phyloP scores from a whole-genome alignment of 1,284 basidiomycete genomes.

The Wolfiporia cocos region DNA sequence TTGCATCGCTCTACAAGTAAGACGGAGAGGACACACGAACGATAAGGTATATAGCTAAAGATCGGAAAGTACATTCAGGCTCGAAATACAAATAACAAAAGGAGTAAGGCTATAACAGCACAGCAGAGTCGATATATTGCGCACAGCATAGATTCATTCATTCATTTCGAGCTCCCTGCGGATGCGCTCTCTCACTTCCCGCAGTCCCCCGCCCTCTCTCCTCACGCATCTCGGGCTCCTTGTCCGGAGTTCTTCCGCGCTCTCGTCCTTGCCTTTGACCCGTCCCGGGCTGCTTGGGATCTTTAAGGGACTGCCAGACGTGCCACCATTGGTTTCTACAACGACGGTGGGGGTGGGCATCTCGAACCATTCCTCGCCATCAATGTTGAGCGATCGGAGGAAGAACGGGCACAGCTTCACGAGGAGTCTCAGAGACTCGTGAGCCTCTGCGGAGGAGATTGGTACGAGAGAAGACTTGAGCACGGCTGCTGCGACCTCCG shows the following conservation, averaged over 20 bases:
- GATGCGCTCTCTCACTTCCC: conserved; percentile 74
- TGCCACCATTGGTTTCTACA: conserved; percentile 5
- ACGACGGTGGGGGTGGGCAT: conserved; percentile 54
- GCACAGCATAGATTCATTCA: conserved; percentile 12
- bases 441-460: conserved; percentile 67
- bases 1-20: too few species aligned
- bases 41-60: too few species aligned
- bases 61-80: neutral
- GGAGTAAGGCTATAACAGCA: conserved; percentile 1
- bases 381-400: conserved; percentile 53
- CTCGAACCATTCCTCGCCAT: conserved; percentile 73
- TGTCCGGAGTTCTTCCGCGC: conserved; percentile 50
- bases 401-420: conserved; percentile 72
- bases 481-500: conserved; percentile 59
- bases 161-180: conserved; percentile 58
- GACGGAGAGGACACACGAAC: too few species aligned
- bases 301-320: conserved; percentile 13
- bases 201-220: conserved; percentile 60
- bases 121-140: conserved; percentile 1
- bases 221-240: conserved; percentile 68
- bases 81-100: neutral
- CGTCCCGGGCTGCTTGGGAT: conserved; percentile 27
- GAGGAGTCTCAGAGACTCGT: conserved; percentile 63
- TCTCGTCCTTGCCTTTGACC: conserved; percentile 37
- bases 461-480: conserved; percentile 76